Percentiles rank a stretch among this genome's conserved stretches.
These are phyloP conservation scores for Capronia americana DNA, from an alignment of 2,329 filamentous ascomycete species.

Conservation along the genomic window DNA sequence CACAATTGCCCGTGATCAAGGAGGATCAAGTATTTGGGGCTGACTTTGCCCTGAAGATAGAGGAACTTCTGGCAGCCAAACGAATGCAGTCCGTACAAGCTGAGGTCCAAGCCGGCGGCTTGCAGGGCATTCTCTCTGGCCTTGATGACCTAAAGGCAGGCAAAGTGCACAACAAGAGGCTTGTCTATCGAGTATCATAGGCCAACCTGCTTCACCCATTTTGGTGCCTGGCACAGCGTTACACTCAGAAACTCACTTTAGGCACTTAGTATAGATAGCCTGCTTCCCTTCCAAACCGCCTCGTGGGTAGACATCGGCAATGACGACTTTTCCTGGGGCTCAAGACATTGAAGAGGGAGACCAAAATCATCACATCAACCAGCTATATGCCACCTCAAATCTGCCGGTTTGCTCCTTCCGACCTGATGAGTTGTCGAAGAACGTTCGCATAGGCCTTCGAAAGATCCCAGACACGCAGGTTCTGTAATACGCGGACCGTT, in stretches of 20 bases:
- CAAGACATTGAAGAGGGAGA: too few relatives aligned
- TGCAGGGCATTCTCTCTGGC: constrained; percentile 8
- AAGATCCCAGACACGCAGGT: constrained; percentile 1
- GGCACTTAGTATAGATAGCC: too few relatives aligned
- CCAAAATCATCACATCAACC: too few relatives aligned
- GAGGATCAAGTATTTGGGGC: neutral
- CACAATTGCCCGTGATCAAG: neutral
- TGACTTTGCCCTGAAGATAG: neutral
- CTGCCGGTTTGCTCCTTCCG: neutral
- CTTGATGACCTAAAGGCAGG: constrained; percentile 11
- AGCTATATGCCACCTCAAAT: too few relatives aligned
- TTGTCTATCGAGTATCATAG: constrained; percentile 1
- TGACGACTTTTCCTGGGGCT: too few relatives aligned
- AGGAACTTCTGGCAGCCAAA: neutral
- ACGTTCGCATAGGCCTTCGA: constrained; percentile 1
- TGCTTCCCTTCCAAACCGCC: too few relatives aligned
- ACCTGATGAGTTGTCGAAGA: neutral
- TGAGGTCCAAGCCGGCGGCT: constrained; percentile 5
- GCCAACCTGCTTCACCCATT: neutral
- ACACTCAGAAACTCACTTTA: too few relatives aligned
- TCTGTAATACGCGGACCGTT: neutral
- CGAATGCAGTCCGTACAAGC: neutral
- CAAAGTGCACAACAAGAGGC: constrained; percentile 2
- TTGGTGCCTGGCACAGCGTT: too few relatives aligned
- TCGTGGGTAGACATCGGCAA: too few relatives aligned